Conservation (phyloP, 257 asterid species). For the Solanum medicagineum region DNA sequence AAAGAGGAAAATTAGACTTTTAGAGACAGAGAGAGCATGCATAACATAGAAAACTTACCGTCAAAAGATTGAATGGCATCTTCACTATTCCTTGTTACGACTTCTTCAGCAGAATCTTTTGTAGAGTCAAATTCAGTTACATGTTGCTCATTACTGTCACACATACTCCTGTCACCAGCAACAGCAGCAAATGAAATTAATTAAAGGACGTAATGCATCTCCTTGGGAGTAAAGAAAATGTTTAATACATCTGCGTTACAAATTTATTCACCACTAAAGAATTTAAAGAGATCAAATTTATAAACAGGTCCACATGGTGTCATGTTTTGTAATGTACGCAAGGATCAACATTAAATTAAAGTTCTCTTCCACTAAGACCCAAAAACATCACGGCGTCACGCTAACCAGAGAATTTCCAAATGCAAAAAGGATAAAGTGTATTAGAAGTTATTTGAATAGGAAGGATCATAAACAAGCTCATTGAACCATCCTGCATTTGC, state of each 20-base stretch:
- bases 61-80: conserved; percentile 31
- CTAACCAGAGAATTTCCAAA: background rate
- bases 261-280: background rate
- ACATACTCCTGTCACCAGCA: conserved; percentile 34
- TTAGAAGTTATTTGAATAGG: background rate
- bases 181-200: background rate
- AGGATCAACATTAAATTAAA: background rate
- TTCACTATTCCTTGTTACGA: conserved; percentile 29
- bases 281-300: background rate
- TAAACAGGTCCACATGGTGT: background rate
- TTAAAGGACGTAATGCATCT: background rate
- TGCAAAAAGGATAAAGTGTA: background rate
- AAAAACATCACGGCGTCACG: background rate
- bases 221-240: background rate
- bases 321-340: background rate
- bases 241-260: background rate
- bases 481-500: background rate
- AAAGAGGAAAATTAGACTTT: background rate
- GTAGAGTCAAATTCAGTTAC: conserved; percentile 46
- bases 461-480: background rate
- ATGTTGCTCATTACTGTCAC: conserved; percentile 46
- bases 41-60: conserved; percentile 20
- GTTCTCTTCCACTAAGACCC: background rate
- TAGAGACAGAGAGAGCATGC: background rate
- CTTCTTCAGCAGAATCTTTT: conserved; percentile 51